Evolutionary conservation across 805 yeast species (phyloP), one percentile per base, ranked within the genome.

Genomic region (Myxozyma kluyveri): DNA sequence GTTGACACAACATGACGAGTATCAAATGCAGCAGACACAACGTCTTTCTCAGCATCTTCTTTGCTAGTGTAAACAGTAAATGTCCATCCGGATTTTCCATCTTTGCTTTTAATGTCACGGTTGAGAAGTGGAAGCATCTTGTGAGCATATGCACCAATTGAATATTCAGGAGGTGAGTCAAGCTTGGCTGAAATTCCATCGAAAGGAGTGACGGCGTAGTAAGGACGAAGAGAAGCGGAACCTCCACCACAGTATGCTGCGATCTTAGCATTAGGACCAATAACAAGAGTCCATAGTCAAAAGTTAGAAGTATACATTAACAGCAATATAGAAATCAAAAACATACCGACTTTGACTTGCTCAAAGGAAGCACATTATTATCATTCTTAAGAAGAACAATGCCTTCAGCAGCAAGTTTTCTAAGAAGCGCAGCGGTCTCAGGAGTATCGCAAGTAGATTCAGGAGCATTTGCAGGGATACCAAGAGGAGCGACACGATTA

Each of bases 361-460:
- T 61, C 43, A 82, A 69, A 1, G 86, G 86, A 50, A 80, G 66
- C 3, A 76, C 52, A 24, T 61, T 56, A 37, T 66, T 58, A 17
- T 79, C 80, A 62, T 82, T 82, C 63, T 80, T 80, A 65, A 82
- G 72, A 51, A 82, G 65, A 4, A 82, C 85, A 45, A 78, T 72
- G 1, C 81, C 68, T 46, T 81, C 82, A n/a, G 63, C 72, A 18
- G 80, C 80, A 18, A 76, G 54, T 54, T 71, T 66, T 62, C 79
- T 71, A 37, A 79, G 62, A 4, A 73, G 57, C 0, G 65, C 71
- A 21, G 72, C 50, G 2, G 82, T 75, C 60, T 76, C 78, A 32
- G 76, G 74, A 6, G 78, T 73, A 62, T 51, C 40, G 32, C 43
- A 19, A 10, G 40, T 39, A 10, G 19, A 29, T 41, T 54, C 58